Evolutionary conservation across 176 grass and related monocot species (phyloP).

Genomic region (Otatea glauca): DNA sequence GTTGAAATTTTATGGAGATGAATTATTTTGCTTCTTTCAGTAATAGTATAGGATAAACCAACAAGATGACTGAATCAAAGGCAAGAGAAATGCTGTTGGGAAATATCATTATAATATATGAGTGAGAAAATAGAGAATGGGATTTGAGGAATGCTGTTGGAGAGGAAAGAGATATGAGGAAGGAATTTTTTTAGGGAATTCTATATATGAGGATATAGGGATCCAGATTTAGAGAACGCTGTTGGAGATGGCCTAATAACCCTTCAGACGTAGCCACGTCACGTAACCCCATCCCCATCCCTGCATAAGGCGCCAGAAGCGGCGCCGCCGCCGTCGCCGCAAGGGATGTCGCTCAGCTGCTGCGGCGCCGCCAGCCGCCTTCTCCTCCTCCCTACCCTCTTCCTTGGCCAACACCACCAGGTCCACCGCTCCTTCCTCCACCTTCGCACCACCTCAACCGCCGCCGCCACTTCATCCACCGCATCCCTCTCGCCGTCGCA

Average conservation of each 20-base stretch:
- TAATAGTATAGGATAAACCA: not conserved
- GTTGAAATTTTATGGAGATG: not conserved
- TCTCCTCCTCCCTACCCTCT: slow-evolving; percentile 31
- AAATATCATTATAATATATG: too few relatives aligned
- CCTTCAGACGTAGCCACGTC: too few relatives aligned
- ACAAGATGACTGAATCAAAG: too few relatives aligned
- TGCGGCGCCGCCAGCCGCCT: slow-evolving; percentile 26
- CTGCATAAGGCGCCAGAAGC: not conserved
- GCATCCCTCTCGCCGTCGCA: slow-evolving; percentile 56
- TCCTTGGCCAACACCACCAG: not conserved
- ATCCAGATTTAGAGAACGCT: too few relatives aligned
- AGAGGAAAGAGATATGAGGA: too few relatives aligned
- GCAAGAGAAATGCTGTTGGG: too few relatives aligned
- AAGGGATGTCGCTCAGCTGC: slow-evolving; percentile 53
- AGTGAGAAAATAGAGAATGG: too few relatives aligned
- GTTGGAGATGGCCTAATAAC: too few relatives aligned
- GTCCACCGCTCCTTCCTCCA: not conserved
- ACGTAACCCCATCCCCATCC: not conserved
- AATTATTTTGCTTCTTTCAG: not conserved
- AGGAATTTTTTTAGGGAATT: too few relatives aligned
- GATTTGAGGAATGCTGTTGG: too few relatives aligned
- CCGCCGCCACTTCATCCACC: slow-evolving; percentile 24
- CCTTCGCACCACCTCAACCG: slow-evolving; percentile 1
- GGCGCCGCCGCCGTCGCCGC: not conserved
- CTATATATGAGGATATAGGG: too few relatives aligned